Evolutionary conservation across 1,284 basidiomycete genomes (phyloP), one percentile per base, ranked within the genome.

Genomic region (Ganoderma multipileum): DNA sequence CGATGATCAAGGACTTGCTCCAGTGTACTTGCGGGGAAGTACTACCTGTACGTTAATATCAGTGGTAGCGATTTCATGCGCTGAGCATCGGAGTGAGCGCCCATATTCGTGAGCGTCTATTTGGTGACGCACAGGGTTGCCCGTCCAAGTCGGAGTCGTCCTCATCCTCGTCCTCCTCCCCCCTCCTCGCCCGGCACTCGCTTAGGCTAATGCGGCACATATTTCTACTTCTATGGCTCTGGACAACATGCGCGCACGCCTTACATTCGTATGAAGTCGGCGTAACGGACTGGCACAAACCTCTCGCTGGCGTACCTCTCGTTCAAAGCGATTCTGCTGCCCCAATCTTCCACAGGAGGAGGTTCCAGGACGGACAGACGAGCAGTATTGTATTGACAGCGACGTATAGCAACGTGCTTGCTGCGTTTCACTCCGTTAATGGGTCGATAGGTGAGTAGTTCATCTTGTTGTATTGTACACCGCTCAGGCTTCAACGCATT

Each of bases 251-350:
- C 66, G 67, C 70, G 6, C 72, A 62, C 41, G 74, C 75, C 26
- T 69, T 93, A 30, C 88, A 93, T 67, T 85, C 91, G 74, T 88
- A 90, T 38, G 91, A 94, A 69, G 94, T 90, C 42, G 95, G 95
- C 62, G 83, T 95, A 41, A 86, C 95, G 44, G 95, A 97, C 83
- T 97, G 95, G 95, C 87, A 97, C 81, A 91, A 89, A 72, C 80
- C 85, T 26, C 85, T 92, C 36, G 82, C 95, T 66, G 95, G 95
- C 28, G 83, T 91, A 9, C 93, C 94, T 0, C 79, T 90, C 12
- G 76, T 82, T 39, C 78, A 81, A n/a, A 82, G 85, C 7, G 76
- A 74, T 0, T 76, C 82, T 20, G 86, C 87, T 11, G 82, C 87
- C 9, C 92, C 92, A 0, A 76, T 81, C n/a, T 89, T 93, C 72